Evolutionary conservation across 1,284 basidiomycete genomes (phyloP).

Genomic region (Lentinula novae-zelandiae): DNA sequence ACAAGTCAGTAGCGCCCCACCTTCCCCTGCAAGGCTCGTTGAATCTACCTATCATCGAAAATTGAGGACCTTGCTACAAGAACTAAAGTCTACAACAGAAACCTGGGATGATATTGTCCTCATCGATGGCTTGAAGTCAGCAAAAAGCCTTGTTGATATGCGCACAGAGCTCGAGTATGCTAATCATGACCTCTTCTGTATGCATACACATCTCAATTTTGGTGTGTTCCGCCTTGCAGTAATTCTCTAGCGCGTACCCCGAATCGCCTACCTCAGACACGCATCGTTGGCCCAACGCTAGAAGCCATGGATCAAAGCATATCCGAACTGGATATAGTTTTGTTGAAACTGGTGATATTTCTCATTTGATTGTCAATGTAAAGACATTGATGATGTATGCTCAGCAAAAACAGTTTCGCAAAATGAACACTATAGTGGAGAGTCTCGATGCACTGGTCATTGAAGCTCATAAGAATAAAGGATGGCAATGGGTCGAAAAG

Average conservation of each 20-base stretch:
- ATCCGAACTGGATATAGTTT: conserved; percentile 51
- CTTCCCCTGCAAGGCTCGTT: conserved; percentile 48
- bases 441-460: conserved; percentile 57
- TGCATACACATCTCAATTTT: conserved; percentile 1
- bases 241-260: conserved; percentile 59
- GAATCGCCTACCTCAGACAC: conserved; percentile 49
- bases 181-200: background rate
- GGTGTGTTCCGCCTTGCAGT: conserved; percentile 31
- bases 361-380: background rate
- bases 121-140: conserved; percentile 68
- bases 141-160: conserved; percentile 60
- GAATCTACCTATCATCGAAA: conserved; percentile 76
- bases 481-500: conserved; percentile 59
- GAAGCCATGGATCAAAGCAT: conserved; percentile 64
- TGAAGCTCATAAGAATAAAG: conserved; percentile 68
- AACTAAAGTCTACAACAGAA: conserved; percentile 52
- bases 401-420: conserved; percentile 67
- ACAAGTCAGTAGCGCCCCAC: conserved; percentile 32
- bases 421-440: conserved; percentile 58
- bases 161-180: conserved; percentile 77
- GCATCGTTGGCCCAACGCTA: conserved; percentile 60
- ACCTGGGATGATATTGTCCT: conserved; percentile 78
- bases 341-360: conserved; percentile 49
- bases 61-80: conserved; percentile 57
- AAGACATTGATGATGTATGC: conserved; percentile 3